These are phyloP conservation scores for Didymella lethalis DNA, from an alignment of 2,329 filamentous ascomycete species.

Conservation along the genomic window DNA sequence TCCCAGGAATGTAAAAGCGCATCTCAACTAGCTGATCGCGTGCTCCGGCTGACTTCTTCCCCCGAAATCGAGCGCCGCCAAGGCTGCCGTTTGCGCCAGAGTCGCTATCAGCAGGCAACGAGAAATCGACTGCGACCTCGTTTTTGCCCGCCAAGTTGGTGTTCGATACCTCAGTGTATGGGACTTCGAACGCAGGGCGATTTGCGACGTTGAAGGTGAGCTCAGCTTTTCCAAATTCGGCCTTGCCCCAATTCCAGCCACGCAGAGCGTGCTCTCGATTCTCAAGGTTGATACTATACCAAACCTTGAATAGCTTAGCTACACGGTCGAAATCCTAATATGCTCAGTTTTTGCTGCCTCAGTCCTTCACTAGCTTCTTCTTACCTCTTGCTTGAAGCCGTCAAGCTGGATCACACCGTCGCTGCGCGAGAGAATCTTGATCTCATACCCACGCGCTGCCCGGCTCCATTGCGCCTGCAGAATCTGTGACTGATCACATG, in stretches of 20 bases:
- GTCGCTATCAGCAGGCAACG: constrained; percentile 74
- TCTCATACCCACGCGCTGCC: constrained; percentile 88
- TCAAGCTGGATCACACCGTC: constrained; percentile 91
- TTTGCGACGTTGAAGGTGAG: constrained; percentile 97
- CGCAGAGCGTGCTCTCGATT: constrained; percentile 92
- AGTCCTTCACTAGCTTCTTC: not conserved
- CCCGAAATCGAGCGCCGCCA: constrained; percentile 76
- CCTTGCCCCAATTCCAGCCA: constrained; percentile 99
- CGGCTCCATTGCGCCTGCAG: constrained; percentile 91
- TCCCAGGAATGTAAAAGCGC: constrained; percentile 97
- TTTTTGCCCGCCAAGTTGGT: constrained; percentile 98
- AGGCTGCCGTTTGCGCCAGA: constrained; percentile 77
- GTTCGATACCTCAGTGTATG: constrained; percentile 96
- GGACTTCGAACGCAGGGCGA: constrained; percentile 93
- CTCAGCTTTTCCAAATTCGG: constrained; percentile 94
- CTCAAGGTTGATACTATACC: constrained; percentile 94
- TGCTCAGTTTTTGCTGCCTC: constrained; percentile 15
- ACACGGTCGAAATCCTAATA: constrained; percentile 86
- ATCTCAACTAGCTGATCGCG: constrained; percentile 96
- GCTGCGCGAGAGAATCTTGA: constrained; percentile 87
- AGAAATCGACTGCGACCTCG: constrained; percentile 95
- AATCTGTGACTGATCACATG: constrained; percentile 86
- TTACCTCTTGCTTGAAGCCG: constrained; percentile 86
- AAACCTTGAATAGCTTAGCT: constrained; percentile 93
- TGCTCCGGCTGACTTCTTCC: constrained; percentile 88